These are phyloP conservation scores for Fraxinus baroniana DNA, from an alignment of 305 asterid species.

Conservation along the genomic window DNA sequence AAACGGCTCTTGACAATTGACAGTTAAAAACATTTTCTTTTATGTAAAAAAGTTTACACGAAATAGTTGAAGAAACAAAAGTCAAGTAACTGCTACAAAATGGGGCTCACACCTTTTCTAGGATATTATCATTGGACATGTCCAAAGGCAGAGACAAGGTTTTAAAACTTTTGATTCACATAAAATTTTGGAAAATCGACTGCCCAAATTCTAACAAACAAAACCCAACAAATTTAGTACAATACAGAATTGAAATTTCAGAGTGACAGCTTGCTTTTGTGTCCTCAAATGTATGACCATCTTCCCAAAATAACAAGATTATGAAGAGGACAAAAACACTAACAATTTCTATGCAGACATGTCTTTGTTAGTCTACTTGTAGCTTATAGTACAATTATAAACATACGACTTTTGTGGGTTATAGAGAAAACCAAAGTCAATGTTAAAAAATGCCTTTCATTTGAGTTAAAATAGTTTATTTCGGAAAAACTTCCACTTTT, in stretches of 20 bases:
- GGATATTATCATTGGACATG: constrained; percentile 2
- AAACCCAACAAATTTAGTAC: constrained; percentile 28
- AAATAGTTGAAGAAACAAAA: neutral
- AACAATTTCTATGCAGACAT: constrained; percentile 30
- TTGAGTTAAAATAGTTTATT: neutral
- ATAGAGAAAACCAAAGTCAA: neutral
- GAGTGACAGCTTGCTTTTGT: no score
- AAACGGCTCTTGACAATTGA: neutral
- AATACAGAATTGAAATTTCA: no score
- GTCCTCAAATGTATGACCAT: no score
- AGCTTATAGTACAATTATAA: constrained; percentile 13
- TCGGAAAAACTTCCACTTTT: neutral
- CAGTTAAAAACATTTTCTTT: neutral
- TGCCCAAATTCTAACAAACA: constrained; percentile 35
- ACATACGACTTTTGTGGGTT: constrained; percentile 7
- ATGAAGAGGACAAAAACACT: constrained; percentile 33
- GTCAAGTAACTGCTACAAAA: neutral
- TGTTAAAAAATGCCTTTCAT: neutral
- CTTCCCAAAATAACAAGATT: constrained; percentile 18
- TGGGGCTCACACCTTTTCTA: constrained; percentile 8
- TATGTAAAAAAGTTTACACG: neutral
- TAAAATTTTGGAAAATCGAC: constrained; percentile 16
- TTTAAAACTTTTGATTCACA: constrained; percentile 20
- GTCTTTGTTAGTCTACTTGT: neutral
- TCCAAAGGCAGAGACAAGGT: constrained; percentile 13